phyloP scores from a whole-genome alignment of 768 basidiomycete species.

The Xerocomus brunneocitrinus region DNA sequence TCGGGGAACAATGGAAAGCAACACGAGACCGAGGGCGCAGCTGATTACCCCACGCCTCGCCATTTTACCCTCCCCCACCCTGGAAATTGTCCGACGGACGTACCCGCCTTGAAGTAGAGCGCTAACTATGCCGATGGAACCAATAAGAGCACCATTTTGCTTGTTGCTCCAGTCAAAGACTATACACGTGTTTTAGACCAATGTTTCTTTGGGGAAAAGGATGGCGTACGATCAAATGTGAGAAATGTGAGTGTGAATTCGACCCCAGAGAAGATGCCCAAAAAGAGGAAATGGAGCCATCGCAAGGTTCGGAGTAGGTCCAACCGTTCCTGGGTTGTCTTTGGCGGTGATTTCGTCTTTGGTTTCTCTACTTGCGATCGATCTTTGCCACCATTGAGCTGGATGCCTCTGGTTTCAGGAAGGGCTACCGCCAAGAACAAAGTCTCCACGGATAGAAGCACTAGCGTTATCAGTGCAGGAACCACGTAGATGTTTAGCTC shows the following conservation, averaged over 20 bases:
- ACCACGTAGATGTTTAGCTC: slow-evolving; percentile 87
- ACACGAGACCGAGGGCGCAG: slow-evolving; percentile 64
- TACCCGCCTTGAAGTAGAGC: slow-evolving; percentile 92
- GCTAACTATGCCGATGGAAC: slow-evolving; percentile 84
- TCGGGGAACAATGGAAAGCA: slow-evolving; percentile 69
- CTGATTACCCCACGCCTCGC: slow-evolving; percentile 74
- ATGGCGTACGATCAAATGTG: slow-evolving; percentile 74
- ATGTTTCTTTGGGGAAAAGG: background rate
- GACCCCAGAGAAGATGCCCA: slow-evolving; percentile 88
- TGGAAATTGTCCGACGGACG: slow-evolving; percentile 75
- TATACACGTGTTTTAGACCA: slow-evolving; percentile 26
- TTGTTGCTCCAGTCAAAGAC: slow-evolving; percentile 88
- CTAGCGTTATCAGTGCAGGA: slow-evolving; percentile 81
- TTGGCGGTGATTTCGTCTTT: slow-evolving; percentile 12
- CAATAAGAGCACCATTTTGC: slow-evolving; percentile 83
- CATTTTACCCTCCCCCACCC: slow-evolving; percentile 76
- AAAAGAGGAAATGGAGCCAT: slow-evolving; percentile 75
- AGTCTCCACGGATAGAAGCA: slow-evolving; percentile 76
- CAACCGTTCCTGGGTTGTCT: slow-evolving; percentile 47
- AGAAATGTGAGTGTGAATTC: slow-evolving; percentile 97
- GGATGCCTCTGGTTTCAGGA: slow-evolving; percentile 77
- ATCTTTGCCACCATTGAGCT: slow-evolving; percentile 13
- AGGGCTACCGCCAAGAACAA: slow-evolving; percentile 67
- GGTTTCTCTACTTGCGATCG: slow-evolving; percentile 15
- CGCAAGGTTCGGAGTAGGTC: slow-evolving; percentile 55